Base-by-base conservation (phyloP, 495 filamentous ascomycete genomes). In the Apiosordaria backusii region DNA sequence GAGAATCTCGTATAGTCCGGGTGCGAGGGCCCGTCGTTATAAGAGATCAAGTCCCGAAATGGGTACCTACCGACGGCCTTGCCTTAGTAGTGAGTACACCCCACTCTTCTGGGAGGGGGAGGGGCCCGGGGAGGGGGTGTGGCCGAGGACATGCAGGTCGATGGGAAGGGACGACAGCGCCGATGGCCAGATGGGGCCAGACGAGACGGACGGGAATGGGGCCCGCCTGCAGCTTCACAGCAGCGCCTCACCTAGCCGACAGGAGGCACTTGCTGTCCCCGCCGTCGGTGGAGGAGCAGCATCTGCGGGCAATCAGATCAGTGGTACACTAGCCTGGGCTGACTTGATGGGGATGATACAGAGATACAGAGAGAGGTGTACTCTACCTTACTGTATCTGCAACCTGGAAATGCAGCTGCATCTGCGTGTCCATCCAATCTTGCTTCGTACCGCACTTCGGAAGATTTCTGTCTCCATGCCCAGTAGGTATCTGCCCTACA, bases 1-100 rank as follows among this genome's bases (percentile, higher is more conserved):
- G 71, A 80, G 79, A 73, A 77, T 72, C 73, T 79, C 74, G 75
- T 79, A 77, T 75, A 75, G 71, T 71, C 75, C 77, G 75, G 78
- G 71, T 72, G 70, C 74, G 76, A 66, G 61, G 64, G 66, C 55
- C 60, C 52, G 67, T 68, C 75, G 74, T 75, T 79, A 78, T 80
- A 81, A 75, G 67, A 69, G 69, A 65, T 60, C 71, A 69, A 70
- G 67, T 62, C 71, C 68, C 67, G 65, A 66, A 57, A 54, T 65
- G 63, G 62, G 58, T 57, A 62, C 35, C 35, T 45, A 45, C 35
- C 35, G 35, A 45, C 13, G 35, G 13, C 9, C 9, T 45, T 4
- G 27, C 35, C 35, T 15, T 45, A 15, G 35, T 45, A 15, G 6
- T 0, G 35, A 13, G 35, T 45, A 45, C n/a, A n/a, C n/a, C n/a